Evolutionary conservation across 139 green algal species (phyloP).

Genomic region (Chlorella sp.): DNA sequence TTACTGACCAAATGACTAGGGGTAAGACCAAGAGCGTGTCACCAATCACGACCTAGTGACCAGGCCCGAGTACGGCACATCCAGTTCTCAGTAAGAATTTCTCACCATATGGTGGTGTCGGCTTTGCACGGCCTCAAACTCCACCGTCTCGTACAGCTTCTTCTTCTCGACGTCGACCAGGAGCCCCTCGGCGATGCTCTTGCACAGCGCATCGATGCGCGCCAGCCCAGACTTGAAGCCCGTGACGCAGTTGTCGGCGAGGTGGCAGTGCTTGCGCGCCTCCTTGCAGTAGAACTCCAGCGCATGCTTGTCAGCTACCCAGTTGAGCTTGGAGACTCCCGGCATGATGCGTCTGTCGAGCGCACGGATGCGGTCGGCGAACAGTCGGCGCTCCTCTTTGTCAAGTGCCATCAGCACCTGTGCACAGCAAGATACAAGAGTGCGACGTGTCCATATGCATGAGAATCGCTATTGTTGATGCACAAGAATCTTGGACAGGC

Average conservation of each 20-base stretch:
- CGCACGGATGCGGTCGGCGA: slow-evolving; percentile 75
- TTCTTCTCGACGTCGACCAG: slow-evolving; percentile 78
- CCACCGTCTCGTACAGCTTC: slow-evolving; percentile 70
- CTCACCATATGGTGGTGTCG: slow-evolving; percentile 48
- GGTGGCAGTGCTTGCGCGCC: slow-evolving; percentile 60
- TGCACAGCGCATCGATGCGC: slow-evolving; percentile 55
- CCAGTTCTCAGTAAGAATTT: too few relatives aligned
- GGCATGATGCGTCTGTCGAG: slow-evolving; percentile 81
- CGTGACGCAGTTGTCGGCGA: slow-evolving; percentile 54
- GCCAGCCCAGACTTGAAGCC: slow-evolving; percentile 64
- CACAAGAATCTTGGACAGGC: too few relatives aligned
- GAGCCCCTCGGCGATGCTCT: slow-evolving; percentile 50
- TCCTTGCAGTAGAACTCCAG: slow-evolving; percentile 81
- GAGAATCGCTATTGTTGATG: too few relatives aligned
- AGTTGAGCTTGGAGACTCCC: slow-evolving; percentile 72
- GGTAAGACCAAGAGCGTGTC: too few relatives aligned
- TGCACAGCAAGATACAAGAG: too few relatives aligned
- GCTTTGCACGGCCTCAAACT: slow-evolving; percentile 68
- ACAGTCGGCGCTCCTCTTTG: slow-evolving; percentile 69
- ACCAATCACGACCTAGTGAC: slow-evolving; percentile 28
- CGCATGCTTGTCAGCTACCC: slow-evolving; percentile 53
- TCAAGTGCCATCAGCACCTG: slow-evolving; percentile 64
- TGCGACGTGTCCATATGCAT: too few relatives aligned
- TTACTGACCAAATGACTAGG: too few relatives aligned
- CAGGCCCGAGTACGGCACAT: too few relatives aligned